Evolutionary conservation across 441 rosid genomes (phyloP).

Genomic region (Adansonia gregorii): DNA sequence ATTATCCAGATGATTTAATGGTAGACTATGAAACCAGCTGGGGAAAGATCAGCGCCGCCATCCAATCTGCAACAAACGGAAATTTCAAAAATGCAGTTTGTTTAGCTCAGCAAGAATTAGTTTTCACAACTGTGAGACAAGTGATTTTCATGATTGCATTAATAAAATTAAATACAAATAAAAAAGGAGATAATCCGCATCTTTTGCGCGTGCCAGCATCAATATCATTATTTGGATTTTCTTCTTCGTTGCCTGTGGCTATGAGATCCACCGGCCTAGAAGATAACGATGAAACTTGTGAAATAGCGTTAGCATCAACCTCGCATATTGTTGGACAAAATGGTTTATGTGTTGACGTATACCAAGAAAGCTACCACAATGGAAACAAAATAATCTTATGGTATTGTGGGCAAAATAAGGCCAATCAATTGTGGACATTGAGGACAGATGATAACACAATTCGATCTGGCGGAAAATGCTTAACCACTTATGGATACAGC

Average conservation of each 20-base stretch:
- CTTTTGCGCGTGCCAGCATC: background rate
- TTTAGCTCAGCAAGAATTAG: background rate
- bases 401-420: background rate
- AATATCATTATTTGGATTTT: background rate
- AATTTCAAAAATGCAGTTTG: background rate
- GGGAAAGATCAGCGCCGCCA: background rate
- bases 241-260: background rate
- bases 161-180: background rate
- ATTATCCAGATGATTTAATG: background rate
- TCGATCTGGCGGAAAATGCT: conserved; percentile 1
- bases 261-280: background rate
- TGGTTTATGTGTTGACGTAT: background rate
- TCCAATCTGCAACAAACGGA: background rate
- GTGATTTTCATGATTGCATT: background rate
- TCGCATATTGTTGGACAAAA: background rate
- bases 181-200: background rate
- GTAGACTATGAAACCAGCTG: background rate
- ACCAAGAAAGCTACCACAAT: background rate
- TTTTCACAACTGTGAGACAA: background rate
- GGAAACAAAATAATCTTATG: conserved; percentile 15
- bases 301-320: background rate
- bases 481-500: conserved; percentile 4
- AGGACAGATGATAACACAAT: background rate
- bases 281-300: background rate
- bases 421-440: background rate